These are phyloP conservation scores for Fraxinus velutina DNA, from an alignment of 305 asterid species.

Conservation along the genomic window DNA sequence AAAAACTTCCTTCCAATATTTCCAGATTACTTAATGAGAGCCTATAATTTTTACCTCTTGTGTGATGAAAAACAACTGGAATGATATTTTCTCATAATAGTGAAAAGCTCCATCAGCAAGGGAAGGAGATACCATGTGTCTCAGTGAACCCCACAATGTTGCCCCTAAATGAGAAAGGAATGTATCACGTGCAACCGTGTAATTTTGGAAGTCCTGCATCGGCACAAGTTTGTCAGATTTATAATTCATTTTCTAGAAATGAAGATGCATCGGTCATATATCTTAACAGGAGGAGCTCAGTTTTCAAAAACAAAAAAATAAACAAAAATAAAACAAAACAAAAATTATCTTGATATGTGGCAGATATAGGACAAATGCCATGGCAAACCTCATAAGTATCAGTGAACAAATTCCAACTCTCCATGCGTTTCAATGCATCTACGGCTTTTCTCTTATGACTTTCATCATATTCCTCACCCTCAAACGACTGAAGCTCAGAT, in stretches of 20 bases:
- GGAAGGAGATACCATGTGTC: constrained; percentile 91
- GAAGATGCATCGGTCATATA: constrained; percentile 5
- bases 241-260: constrained; percentile 22
- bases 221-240: constrained; percentile 21
- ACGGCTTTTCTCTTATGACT: constrained; percentile 66
- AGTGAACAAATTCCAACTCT: constrained; percentile 92
- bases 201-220: constrained; percentile 75
- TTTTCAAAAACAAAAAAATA: background rate
- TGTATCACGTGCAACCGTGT: constrained; percentile 94
- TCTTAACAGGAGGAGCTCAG: constrained; percentile 1
- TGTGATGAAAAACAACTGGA: constrained; percentile 87
- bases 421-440: constrained; percentile 96
- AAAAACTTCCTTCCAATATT: background rate
- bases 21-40: constrained; percentile 22
- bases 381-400: constrained; percentile 65
- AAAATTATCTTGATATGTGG: background rate
- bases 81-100: constrained; percentile 85
- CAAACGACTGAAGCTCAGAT: constrained; percentile 76
- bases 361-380: constrained; percentile 11
- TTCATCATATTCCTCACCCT: constrained; percentile 77
- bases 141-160: constrained; percentile 92
- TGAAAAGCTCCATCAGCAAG: constrained; percentile 99
- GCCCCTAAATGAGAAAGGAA: constrained; percentile 98
- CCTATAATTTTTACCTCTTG: constrained; percentile 61
- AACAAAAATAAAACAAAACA: background rate